Percentiles rank a stretch among this genome's conserved stretches.
These are phyloP conservation scores for Orychophragmus violaceus DNA, from an alignment of 345 rosid genomes.

Conservation along the genomic window DNA sequence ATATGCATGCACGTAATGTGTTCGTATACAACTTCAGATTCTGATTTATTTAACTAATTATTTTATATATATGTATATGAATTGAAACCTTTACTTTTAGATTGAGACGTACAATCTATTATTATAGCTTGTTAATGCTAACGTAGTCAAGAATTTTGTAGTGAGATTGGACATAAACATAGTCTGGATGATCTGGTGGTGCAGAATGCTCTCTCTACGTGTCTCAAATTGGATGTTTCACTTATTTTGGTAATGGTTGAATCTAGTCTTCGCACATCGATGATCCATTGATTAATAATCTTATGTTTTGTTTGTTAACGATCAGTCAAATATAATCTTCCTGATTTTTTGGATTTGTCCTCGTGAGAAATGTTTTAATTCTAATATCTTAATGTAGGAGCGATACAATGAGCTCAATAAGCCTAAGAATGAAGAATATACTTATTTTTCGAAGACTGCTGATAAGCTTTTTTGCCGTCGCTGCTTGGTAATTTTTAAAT, in stretches of 20 bases:
- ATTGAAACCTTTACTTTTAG: background rate
- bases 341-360: background rate
- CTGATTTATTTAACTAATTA: background rate
- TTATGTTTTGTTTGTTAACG: background rate
- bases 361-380: background rate
- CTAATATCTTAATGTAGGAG: slow-evolving; percentile 47
- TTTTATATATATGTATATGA: background rate
- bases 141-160: slow-evolving; percentile 20
- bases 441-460: slow-evolving; percentile 52
- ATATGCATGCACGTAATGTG: background rate
- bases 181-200: slow-evolving; percentile 47
- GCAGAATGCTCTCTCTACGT: slow-evolving; percentile 44
- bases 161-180: slow-evolving; percentile 59
- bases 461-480: slow-evolving; percentile 84
- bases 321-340: background rate
- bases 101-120: background rate
- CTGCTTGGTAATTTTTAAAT: slow-evolving; percentile 57
- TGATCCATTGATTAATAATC: background rate
- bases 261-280: background rate
- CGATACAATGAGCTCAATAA: slow-evolving; percentile 45
- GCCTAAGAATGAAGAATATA: slow-evolving; percentile 42
- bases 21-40: background rate
- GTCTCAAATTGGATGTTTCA: slow-evolving; percentile 42
- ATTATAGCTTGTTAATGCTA: background rate
- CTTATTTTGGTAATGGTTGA: slow-evolving; percentile 50